Evolutionary conservation across 2,329 filamentous ascomycete species (phyloP).

Genomic region (Ceratocystis variospora): DNA sequence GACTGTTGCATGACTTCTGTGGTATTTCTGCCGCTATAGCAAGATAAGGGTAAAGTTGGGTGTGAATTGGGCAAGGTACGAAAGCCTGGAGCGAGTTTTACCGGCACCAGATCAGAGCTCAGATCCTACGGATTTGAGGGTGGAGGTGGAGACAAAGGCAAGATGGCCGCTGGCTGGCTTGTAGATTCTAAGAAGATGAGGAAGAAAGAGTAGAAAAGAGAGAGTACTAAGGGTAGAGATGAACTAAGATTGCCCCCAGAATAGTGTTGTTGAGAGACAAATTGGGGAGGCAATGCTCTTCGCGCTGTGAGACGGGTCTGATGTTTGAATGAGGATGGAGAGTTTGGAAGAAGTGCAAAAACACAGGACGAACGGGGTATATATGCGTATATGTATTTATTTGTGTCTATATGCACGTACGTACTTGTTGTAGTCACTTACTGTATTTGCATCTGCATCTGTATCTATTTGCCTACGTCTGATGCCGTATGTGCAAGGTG

Average conservation of each 20-base stretch:
- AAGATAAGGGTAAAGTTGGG: slow-evolving; percentile 41
- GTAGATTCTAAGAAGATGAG: slow-evolving; percentile 7
- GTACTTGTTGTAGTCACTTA: not conserved
- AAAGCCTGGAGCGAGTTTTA: not conserved
- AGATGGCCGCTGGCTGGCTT: slow-evolving; percentile 11
- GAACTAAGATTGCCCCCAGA: no score
- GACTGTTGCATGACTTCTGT: slow-evolving; percentile 59
- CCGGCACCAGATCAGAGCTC: slow-evolving; percentile 5
- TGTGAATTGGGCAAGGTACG: slow-evolving; percentile 24
- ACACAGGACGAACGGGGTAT: not conserved
- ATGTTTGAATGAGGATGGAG: slow-evolving; percentile 48
- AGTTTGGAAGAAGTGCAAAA: slow-evolving; percentile 27
- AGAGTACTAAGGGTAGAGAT: not conserved
- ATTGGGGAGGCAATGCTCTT: slow-evolving; percentile 34
- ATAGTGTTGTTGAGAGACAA: no score
- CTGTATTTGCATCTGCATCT: not conserved
- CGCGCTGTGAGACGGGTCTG: slow-evolving; percentile 65
- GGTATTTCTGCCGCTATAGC: slow-evolving; percentile 71
- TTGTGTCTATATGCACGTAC: not conserved
- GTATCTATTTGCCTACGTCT: not conserved
- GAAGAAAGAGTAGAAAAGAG: slow-evolving; percentile 11
- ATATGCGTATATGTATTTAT: slow-evolving; percentile 7
- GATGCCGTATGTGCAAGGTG: slow-evolving; percentile 6
- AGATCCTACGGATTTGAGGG: slow-evolving; percentile 4
- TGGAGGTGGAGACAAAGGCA: not conserved